phyloP scores from a whole-genome alignment of 805 yeast species.

The Myxozyma melibiosi region DNA sequence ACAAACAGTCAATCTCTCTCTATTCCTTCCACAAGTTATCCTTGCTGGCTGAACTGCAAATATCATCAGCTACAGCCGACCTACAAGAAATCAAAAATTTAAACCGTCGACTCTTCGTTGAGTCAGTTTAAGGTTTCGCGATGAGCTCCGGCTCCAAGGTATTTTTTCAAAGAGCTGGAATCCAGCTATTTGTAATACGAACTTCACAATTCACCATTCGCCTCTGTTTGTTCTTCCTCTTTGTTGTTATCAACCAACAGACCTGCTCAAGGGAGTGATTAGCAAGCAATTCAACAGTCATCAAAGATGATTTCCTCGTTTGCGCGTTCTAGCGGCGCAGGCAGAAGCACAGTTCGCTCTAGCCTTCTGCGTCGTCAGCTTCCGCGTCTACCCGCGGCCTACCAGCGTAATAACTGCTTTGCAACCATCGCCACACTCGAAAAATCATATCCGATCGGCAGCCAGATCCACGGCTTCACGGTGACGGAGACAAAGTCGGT shows the following conservation, averaged over 20 bases:
- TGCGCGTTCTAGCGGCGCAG: neutral
- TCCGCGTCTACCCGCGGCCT: too few relatives aligned
- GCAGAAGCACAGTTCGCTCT: neutral
- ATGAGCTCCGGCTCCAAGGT: too few relatives aligned
- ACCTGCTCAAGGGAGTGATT: too few relatives aligned
- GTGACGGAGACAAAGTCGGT: conserved; percentile 66
- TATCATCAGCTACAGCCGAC: neutral
- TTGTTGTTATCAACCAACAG: too few relatives aligned
- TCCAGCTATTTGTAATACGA: neutral
- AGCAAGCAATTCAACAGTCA: too few relatives aligned
- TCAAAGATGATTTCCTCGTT: neutral
- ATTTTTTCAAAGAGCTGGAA: too few relatives aligned
- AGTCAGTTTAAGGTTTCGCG: neutral
- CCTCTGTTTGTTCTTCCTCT: too few relatives aligned
- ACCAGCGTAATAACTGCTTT: neutral
- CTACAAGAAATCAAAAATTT: neutral
- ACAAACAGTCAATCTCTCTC: too few relatives aligned
- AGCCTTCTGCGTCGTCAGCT: neutral
- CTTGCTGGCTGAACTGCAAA: neutral
- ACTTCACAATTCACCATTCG: neutral
- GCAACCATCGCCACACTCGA: conserved; percentile 22
- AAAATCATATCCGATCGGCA: conserved; percentile 16
- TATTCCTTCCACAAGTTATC: too few relatives aligned
- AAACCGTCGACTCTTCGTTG: neutral
- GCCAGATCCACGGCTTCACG: conserved; percentile 61